Percentiles rank a stretch among this genome's conserved stretches.
Conservation (phyloP, 306 rosid genomes). For the Cicer arietinum region DNA sequence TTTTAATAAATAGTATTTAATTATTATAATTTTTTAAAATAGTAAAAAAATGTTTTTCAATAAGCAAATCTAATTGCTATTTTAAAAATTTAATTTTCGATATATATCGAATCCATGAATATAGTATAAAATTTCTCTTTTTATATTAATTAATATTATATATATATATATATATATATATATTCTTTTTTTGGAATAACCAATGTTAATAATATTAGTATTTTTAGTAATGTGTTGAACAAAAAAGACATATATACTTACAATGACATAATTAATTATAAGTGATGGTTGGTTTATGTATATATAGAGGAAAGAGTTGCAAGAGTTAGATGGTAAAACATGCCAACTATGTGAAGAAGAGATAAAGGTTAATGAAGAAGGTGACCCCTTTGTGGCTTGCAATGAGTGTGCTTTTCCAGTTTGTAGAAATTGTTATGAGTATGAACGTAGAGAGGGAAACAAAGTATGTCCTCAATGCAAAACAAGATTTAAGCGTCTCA, state of each 20-base stretch:
- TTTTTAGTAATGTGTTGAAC: too few species aligned
- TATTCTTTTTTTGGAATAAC: too few species aligned
- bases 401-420: slow-evolving; percentile 82
- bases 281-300: not conserved
- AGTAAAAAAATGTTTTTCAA: too few species aligned
- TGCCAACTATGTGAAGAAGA: slow-evolving; percentile 75
- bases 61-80: too few species aligned
- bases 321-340: slow-evolving; percentile 40
- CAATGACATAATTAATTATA: not conserved
- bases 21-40: too few species aligned
- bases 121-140: too few species aligned
- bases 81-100: too few species aligned
- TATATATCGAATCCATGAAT: too few species aligned
- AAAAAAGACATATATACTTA: not conserved
- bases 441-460: slow-evolving; percentile 73
- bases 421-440: slow-evolving; percentile 72
- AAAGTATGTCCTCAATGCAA: slow-evolving; percentile 77
- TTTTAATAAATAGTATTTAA: too few species aligned
- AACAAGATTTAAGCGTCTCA: slow-evolving; percentile 70
- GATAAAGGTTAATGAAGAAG: slow-evolving; percentile 53
- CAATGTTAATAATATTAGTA: too few species aligned
- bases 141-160: too few species aligned
- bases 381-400: slow-evolving; percentile 74
- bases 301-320: slow-evolving; percentile 43
- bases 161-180: too few species aligned